Evolutionary conservation across 345 rosid genomes (phyloP).

Genomic region (Pugionium cornutum): DNA sequence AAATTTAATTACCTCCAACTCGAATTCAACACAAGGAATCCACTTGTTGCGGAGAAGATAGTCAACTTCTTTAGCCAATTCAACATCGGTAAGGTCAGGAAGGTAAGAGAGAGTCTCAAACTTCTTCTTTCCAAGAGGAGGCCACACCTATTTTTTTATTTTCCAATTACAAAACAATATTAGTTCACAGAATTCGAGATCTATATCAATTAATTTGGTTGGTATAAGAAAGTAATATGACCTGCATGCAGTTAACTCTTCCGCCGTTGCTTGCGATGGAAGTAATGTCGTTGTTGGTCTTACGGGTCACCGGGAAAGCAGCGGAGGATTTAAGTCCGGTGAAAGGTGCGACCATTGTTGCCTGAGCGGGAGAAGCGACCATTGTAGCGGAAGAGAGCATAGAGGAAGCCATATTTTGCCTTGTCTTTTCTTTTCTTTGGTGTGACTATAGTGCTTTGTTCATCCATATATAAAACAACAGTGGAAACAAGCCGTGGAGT

Average conservation of each 20-base stretch:
- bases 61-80: no score
- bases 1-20: slow-evolving; percentile 34
- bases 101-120: no score
- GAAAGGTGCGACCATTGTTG: slow-evolving; percentile 48
- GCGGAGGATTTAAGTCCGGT: slow-evolving; percentile 43
- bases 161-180: neutral
- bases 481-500: no score
- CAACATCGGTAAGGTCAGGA: no score
- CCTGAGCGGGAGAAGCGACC: slow-evolving; percentile 15
- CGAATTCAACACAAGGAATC: slow-evolving; percentile 72
- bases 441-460: no score
- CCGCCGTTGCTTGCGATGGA: slow-evolving; percentile 48
- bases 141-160: slow-evolving; percentile 47
- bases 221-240: slow-evolving; percentile 7
- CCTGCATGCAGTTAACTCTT: slow-evolving; percentile 53
- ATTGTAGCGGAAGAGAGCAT: no score
- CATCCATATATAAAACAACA: no score
- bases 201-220: neutral
- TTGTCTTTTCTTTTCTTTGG: no score
- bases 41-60: slow-evolving; percentile 3
- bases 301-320: slow-evolving; percentile 40
- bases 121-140: slow-evolving; percentile 43
- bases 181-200: slow-evolving; percentile 2
- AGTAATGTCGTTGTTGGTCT: slow-evolving; percentile 38
- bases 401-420: no score